Base-by-base conservation (phyloP, 331 rosid genomes). In the Quercus tomentella region DNA sequence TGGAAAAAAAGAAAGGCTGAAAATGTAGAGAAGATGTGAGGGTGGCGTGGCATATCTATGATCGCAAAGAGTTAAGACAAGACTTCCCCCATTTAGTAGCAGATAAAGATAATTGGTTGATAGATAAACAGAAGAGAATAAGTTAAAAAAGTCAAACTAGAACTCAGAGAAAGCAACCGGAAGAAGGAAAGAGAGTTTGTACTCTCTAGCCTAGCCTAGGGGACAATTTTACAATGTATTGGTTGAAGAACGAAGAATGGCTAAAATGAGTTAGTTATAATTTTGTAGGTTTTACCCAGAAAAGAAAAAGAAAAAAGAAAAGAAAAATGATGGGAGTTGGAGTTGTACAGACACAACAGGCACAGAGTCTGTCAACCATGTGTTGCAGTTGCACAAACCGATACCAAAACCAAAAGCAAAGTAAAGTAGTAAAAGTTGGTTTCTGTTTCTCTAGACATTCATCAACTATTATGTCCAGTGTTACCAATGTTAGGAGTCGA, bases 21-120 rank as follows among this genome's bases (percentile, higher is more conserved):
- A 14, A 49, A 58, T n/a, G 16, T 11, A 58, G 7, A 23, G 2
- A 21, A 55, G 23, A 18, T 56, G 21, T 6, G 33, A n/a, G 33
- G 65, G 51, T n/a, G 65, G 58, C 75, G 79, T 80, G 84, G 80
- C 80, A 21, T 1, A 16, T 56, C 18, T 12, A 56, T 72, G 76
- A 43, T 66, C 79, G 62, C 30, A 33, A 66, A 7, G 26, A 66
- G 14, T 63, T 41, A 8, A 8, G 45, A 2, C 45, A 41, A 41
- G 11, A 41, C 12, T 41, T 41, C 3, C 54, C 5, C 16, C 54
- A 3, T 12, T 17, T 4, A 3, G 18, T 60, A 77, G 58, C 65
- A 49, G 54, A 49, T 12, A 12, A 8, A 41, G 45, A 41, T 8
- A 41, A 8, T 41, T 41, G 12, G 12, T 41, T 41, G 45, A 3